Evolutionary conservation across 495 filamentous ascomycete genomes (phyloP), one percentile per base, ranked within the genome.

Genomic region (Podospora bellae-mahoneyi): DNA sequence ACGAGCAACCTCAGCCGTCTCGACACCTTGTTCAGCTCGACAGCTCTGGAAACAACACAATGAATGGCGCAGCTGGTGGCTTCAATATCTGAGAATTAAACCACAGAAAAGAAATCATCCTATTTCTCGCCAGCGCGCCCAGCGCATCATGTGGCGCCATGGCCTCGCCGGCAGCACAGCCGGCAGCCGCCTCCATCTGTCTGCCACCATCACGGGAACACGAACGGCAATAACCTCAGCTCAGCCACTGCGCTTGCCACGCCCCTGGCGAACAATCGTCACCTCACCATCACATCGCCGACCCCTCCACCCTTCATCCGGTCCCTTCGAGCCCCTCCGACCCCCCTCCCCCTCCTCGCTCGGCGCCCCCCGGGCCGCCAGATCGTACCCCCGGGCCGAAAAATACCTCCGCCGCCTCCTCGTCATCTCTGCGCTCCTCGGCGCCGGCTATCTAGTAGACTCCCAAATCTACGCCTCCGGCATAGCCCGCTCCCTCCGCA

Each of bases 331-430:
- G 66, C 87, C 90, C n/a, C 87, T 96, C 62, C 85, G 84, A 6
- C 94, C 94, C 20, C 94, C 94, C 2, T 85, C 91, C 5, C 94
- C 94, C 2, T 83, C 83, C 63, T 90, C 89, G n/a, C 84, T 98
- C 48, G 91, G 91, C 54, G 89, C 88, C 73, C 88, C 93, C 10
- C 81, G 77, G n/a, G 79, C 86, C 1, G 85, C 91, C 18, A 83
- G 84, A 70, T 86, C 87, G 74, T 93, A 89, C 78, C 81, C 76
- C 23, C 90, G 88, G 44, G 86, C 84, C 20, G 84, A 87, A 15
- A 91, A 87, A 89, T 96, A 90, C 88, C 81, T 85, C 16, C 90
- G 92, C 9, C 87, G 93, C 26, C 77, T 96, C 5, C 65, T 92
- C 62, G 86, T 91, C 68, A 66, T 90, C 65, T 86, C 89, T 4